Conservation (phyloP, 2,329 filamentous ascomycete genomes). For the Verticillium longisporum region DNA sequence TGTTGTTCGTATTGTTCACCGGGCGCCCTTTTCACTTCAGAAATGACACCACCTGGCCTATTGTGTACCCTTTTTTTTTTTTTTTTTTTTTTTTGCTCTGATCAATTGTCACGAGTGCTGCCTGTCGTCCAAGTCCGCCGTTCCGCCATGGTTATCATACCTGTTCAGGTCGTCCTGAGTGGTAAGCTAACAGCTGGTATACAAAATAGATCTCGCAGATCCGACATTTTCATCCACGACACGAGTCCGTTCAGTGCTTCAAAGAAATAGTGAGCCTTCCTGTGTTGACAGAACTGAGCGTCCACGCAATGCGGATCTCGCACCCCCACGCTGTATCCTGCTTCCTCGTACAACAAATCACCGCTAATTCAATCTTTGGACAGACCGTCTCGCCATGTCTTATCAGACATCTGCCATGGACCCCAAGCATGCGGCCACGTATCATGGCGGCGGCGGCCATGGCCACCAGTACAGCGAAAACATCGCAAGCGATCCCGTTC, state of each 20-base stretch:
- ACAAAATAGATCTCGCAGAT: not conserved
- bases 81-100: too few species aligned
- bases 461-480: constrained; percentile 11
- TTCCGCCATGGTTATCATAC: too few species aligned
- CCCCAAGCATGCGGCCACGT: constrained; percentile 20
- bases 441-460: constrained; percentile 2
- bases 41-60: too few species aligned
- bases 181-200: not conserved
- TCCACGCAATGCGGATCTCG: too few species aligned
- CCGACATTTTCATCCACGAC: not conserved
- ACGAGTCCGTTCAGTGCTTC: not conserved
- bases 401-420: constrained; percentile 32
- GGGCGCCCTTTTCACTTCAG: too few species aligned
- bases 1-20: too few species aligned
- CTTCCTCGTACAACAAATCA: not conserved
- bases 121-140: too few species aligned
- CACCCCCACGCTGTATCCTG: not conserved
- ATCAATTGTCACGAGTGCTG: too few species aligned
- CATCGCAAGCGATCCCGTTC: constrained; percentile 1
- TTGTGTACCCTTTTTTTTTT: too few species aligned
- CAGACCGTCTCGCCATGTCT: constrained; percentile 16
- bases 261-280: constrained; percentile 7
- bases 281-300: too few species aligned
- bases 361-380: not conserved
- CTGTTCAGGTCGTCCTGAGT: too few species aligned